A percentile compares a stretch with the other conserved stretches of the same genome.
Conservation (phyloP, 345 rosid species). For the Pseudoturritis turrita region DNA sequence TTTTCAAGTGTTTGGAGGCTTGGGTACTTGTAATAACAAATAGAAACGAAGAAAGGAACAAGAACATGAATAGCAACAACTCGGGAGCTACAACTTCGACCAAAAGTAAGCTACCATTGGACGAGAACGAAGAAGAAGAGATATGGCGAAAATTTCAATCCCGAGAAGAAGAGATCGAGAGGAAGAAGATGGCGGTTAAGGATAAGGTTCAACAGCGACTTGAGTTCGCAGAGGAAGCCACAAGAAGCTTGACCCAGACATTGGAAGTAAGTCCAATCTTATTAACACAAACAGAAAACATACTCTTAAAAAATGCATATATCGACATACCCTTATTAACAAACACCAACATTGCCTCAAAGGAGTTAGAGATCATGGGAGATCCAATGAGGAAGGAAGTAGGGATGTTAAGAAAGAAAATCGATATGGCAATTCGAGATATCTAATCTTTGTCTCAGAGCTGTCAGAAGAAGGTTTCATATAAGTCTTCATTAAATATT, state of each 20-base stretch:
- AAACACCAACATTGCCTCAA: background rate
- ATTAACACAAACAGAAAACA: background rate
- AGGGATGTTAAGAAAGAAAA: constrained; percentile 53
- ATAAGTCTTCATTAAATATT: background rate
- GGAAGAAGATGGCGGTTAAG: constrained; percentile 63
- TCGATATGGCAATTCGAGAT: constrained; percentile 60
- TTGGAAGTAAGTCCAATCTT: constrained; percentile 54
- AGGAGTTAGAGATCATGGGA: constrained; percentile 71
- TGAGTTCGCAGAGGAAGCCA: constrained; percentile 71
- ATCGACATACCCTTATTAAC: background rate
- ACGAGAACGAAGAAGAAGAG: constrained; percentile 55
- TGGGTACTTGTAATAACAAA: no score
- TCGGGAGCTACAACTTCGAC: constrained; percentile 23
- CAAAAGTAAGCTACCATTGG: constrained; percentile 42
- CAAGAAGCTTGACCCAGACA: constrained; percentile 56
- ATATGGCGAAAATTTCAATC: constrained; percentile 52
- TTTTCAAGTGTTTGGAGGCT: background rate
- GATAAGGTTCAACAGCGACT: constrained; percentile 65
- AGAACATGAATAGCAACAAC: constrained; percentile 21
- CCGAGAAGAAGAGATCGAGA: constrained; percentile 76
- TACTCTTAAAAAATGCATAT: background rate
- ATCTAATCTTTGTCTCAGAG: constrained; percentile 66
- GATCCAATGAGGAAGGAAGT: constrained; percentile 85
- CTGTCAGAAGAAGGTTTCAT: constrained; percentile 70
- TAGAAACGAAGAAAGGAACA: background rate